These are phyloP conservation scores for Kregervanrija fluxuum DNA, from an alignment of 805 yeast species.

Conservation along the genomic window DNA sequence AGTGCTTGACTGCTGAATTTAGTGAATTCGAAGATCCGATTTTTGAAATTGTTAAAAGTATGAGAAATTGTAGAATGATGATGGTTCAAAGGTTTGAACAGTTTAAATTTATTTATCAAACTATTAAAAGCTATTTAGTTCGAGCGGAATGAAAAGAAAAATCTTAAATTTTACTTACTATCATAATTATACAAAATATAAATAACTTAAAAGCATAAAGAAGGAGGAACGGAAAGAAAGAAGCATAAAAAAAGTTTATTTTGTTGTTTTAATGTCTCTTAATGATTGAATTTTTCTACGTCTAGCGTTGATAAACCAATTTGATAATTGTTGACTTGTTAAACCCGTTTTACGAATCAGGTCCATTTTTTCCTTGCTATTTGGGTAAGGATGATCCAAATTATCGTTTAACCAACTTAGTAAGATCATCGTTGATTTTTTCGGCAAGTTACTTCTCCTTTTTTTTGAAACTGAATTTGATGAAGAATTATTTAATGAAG, in stretches of 20 bases:
- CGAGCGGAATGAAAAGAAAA: not conserved
- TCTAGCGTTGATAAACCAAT: constrained; percentile 60
- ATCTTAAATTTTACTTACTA: not conserved
- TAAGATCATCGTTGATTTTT: constrained; percentile 46
- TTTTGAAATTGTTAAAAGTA: constrained; percentile 34
- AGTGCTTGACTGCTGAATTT: constrained; percentile 6
- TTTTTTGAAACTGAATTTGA: constrained; percentile 16
- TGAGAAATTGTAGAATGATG: constrained; percentile 41
- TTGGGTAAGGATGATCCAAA: constrained; percentile 54
- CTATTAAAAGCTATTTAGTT: constrained; percentile 10
- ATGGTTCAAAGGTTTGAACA: constrained; percentile 52
- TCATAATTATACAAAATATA: not conserved
- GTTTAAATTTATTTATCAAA: constrained; percentile 41
- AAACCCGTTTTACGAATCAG: constrained; percentile 48
- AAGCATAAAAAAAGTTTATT: constrained; percentile 11
- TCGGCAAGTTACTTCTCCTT: constrained; percentile 49
- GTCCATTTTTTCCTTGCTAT: constrained; percentile 47
- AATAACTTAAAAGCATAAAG: not conserved
- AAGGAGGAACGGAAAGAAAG: not conserved
- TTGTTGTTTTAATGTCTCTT: constrained; percentile 31
- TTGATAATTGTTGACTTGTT: constrained; percentile 50
- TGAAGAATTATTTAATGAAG: not conserved
- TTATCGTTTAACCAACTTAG: constrained; percentile 50
- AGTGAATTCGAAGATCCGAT: constrained; percentile 31
- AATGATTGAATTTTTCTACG: constrained; percentile 47